A percentile compares a stretch with the other conserved stretches of the same genome.
phyloP scores from a whole-genome alignment of 192 early-diverging fungal species.

The Obelidium mucronatum region DNA sequence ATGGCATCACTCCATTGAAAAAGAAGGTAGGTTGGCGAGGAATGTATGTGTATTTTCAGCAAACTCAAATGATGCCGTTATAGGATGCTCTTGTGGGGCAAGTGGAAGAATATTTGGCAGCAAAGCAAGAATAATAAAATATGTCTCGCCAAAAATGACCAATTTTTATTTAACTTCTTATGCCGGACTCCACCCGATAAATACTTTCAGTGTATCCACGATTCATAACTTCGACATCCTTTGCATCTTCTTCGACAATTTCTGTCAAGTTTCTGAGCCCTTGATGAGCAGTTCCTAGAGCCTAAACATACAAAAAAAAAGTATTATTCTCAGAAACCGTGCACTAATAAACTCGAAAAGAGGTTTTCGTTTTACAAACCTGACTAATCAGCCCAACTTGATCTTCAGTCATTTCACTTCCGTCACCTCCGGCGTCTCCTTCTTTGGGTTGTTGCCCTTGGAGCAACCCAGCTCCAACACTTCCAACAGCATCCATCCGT shows the following conservation, averaged over 20 bases:
- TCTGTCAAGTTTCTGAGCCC: conserved; percentile 74
- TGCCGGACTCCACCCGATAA: too few relatives aligned
- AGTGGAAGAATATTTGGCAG: too few relatives aligned
- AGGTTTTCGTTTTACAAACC: too few relatives aligned
- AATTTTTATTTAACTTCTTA: too few relatives aligned
- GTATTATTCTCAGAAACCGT: too few relatives aligned
- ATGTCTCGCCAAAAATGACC: too few relatives aligned
- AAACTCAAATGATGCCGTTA: too few relatives aligned
- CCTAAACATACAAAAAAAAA: conserved; percentile 25
- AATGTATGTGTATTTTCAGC: too few relatives aligned
- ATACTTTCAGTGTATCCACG: conserved; percentile 44
- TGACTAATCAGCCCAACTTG: conserved; percentile 26
- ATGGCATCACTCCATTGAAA: not conserved
- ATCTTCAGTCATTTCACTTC: conserved; percentile 6
- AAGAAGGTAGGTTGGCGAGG: conserved; percentile 23
- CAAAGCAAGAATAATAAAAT: too few relatives aligned
- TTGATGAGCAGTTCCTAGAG: conserved; percentile 63
- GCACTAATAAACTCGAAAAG: too few relatives aligned
- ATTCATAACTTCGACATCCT: conserved; percentile 43
- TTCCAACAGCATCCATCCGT: conserved; percentile 41
- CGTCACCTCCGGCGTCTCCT: conserved; percentile 30
- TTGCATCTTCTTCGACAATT: conserved; percentile 68
- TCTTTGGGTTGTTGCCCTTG: conserved; percentile 55
- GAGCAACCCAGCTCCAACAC: conserved; percentile 41
- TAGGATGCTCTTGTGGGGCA: too few relatives aligned